Evolutionary conservation across 345 rosid species (phyloP), one percentile per base, ranked within the genome.

Genomic region (Psidium guajava): DNA sequence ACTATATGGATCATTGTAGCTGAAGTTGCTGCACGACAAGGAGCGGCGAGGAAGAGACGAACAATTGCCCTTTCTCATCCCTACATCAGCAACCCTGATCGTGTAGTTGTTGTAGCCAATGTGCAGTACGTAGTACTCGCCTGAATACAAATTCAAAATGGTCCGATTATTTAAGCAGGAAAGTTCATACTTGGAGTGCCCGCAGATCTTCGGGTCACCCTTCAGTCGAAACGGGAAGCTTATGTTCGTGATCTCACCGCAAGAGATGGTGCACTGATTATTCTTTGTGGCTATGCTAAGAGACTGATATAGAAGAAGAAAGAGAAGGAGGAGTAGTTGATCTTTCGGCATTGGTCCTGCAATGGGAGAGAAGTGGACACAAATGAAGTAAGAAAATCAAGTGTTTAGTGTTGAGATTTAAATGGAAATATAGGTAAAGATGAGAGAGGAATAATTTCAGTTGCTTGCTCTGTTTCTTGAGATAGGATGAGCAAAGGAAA

Each of bases 111-210:
- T 14, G 6, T 58, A 25, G 69, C n/a, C 27, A 8, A 58, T 58
- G 0, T 6, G 3, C 1, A 21, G 5, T 27, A 28, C 74, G 6
- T 5, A 27, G 36, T 61, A 61, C 32, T 61, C 6, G 16, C 42
- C 3, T 2, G 11, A 7, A 8, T 28, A 1, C 2, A 28, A 14
- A 61, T 61, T 8, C 0, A 61, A 1, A 61, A 27, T 0, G 0
- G 42, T 28, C 4, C 1, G 0, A 22, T 61, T 28, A 27, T 61
- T 0, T 28, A 6, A 1, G 21, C 42, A 61, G 1, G 74, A 10
- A 28, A 61, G 1, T 42, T 28, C 74, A 61, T 28, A 61, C 2
- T 6, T 6, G 0, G 11, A 10, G 5, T 28, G 0, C 10, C 69
- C 1, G 0, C 69, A 58, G 0, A 11, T 5, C 18, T 12, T n/a